A percentile compares a stretch with the other conserved stretches of the same genome.
Conservation (phyloP, 2,329 filamentous ascomycete species). For the Colletotrichum tanaceti region DNA sequence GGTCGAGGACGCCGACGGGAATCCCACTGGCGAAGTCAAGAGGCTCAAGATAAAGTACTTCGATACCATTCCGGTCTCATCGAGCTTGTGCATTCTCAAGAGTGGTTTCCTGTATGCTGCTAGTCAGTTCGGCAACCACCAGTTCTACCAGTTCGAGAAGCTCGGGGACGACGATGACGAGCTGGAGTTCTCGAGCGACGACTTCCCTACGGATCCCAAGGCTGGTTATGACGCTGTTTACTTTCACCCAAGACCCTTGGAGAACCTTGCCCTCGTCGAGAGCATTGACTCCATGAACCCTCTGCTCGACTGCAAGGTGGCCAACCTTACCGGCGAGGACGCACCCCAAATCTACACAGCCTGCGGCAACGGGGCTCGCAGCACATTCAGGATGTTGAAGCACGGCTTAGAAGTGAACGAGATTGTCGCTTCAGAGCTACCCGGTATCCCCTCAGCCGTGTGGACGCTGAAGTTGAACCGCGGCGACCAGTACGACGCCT, state of each 20-base stretch:
- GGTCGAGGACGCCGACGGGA: constrained; percentile 81
- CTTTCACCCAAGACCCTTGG: constrained; percentile 82
- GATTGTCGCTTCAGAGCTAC: constrained; percentile 93
- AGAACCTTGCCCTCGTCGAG: constrained; percentile 88
- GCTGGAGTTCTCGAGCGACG: constrained; percentile 84
- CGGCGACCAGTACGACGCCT: constrained; percentile 87
- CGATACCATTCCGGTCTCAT: constrained; percentile 90
- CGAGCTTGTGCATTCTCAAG: constrained; percentile 90
- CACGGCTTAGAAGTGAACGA: constrained; percentile 94
- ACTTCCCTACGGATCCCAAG: constrained; percentile 80
- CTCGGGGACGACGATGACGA: constrained; percentile 96
- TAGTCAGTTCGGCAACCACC: constrained; percentile 91
- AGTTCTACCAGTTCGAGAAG: constrained; percentile 97
- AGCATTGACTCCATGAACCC: constrained; percentile 91
- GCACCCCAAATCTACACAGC: constrained; percentile 96
- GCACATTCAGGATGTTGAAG: constrained; percentile 90
- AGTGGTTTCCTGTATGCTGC: constrained; percentile 95
- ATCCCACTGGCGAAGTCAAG: constrained; percentile 83
- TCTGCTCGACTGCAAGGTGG: constrained; percentile 89
- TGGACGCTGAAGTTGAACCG: constrained; percentile 93
- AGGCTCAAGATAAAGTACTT: constrained; percentile 96
- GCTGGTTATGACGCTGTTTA: constrained; percentile 82
- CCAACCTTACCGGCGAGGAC: constrained; percentile 90
- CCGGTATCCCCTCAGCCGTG: constrained; percentile 87
- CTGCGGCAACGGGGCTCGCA: constrained; percentile 88